phyloP scores from a whole-genome alignment of 108 stramenopile species.

The Stephanodiscus triporus region DNA sequence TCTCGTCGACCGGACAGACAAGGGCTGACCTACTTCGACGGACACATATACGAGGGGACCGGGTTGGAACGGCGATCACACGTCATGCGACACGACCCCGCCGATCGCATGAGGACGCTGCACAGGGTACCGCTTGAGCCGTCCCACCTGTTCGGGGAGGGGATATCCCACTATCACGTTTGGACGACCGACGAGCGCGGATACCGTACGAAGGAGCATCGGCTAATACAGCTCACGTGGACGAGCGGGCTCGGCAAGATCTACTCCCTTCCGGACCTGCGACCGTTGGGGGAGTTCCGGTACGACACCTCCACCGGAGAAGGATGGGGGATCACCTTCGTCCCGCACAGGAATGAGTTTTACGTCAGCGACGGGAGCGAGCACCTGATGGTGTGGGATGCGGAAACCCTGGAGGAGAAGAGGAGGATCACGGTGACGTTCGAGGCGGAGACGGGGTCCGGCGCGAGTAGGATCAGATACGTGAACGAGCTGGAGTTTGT shows the following conservation, averaged over 20 bases:
- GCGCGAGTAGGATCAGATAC: slow-evolving; percentile 21
- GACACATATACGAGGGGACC: slow-evolving; percentile 61
- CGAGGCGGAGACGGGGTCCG: slow-evolving; percentile 8
- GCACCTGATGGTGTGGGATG: slow-evolving; percentile 68
- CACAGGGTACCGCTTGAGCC: slow-evolving; percentile 27
- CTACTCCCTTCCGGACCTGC: slow-evolving; percentile 56
- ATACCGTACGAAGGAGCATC: slow-evolving; percentile 40
- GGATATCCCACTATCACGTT: slow-evolving; percentile 55
- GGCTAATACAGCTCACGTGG: slow-evolving; percentile 79
- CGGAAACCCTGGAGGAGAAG: slow-evolving; percentile 49
- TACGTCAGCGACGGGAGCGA: slow-evolving; percentile 78
- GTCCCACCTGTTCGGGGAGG: slow-evolving; percentile 72
- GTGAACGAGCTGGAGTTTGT: slow-evolving; percentile 85
- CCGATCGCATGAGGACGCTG: slow-evolving; percentile 29
- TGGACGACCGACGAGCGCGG: slow-evolving; percentile 34
- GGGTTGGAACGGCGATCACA: slow-evolving; percentile 63
- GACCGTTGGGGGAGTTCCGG: slow-evolving; percentile 30
- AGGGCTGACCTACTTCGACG: slow-evolving; percentile 55
- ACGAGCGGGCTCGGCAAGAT: slow-evolving; percentile 56
- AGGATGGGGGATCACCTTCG: slow-evolving; percentile 87
- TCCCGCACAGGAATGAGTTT: slow-evolving; percentile 55
- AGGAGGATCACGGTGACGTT: slow-evolving; percentile 38
- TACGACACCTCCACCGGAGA: slow-evolving; percentile 62
- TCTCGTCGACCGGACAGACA: slow-evolving; percentile 29
- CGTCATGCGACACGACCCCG: slow-evolving; percentile 56